Conservation (phyloP, 2,329 filamentous ascomycete genomes). For the Aspergillus udagawae region DNA sequence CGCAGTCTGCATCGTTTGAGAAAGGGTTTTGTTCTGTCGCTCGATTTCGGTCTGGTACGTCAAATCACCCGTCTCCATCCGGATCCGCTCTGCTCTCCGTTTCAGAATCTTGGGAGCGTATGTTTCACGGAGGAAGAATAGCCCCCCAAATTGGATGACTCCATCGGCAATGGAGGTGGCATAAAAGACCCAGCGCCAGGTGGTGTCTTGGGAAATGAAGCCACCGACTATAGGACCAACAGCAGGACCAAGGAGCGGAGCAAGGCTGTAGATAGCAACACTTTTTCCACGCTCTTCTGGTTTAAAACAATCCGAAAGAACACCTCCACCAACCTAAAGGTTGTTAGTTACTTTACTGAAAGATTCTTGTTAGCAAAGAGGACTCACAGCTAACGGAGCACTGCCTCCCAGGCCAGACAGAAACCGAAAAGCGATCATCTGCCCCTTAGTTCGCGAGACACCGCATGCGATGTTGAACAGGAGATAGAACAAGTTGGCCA, state of each 20-base stretch:
- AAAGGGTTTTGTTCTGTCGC: constrained; percentile 30
- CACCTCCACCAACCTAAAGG: constrained; percentile 44
- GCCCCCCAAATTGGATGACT: constrained; percentile 57
- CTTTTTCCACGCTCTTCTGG: constrained; percentile 61
- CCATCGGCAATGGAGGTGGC: constrained; percentile 61
- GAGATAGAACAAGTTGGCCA: constrained; percentile 53
- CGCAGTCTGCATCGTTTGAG: constrained; percentile 34
- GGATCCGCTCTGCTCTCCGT: constrained; percentile 52
- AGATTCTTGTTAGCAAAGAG: not conserved
- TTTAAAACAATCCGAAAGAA: constrained; percentile 55
- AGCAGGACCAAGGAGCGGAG: constrained; percentile 62
- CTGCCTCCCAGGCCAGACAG: constrained; percentile 57
- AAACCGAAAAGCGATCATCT: constrained; percentile 58
- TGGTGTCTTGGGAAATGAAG: constrained; percentile 59
- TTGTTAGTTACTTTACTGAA: constrained; percentile 2
- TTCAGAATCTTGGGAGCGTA: constrained; percentile 62
- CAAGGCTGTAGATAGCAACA: constrained; percentile 60
- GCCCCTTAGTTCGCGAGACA: constrained; percentile 48
- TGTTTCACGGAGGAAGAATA: constrained; percentile 62
- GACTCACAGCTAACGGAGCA: constrained; percentile 49
- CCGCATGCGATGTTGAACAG: constrained; percentile 60
- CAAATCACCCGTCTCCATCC: constrained; percentile 36
- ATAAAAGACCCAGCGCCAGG: constrained; percentile 73
- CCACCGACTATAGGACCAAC: constrained; percentile 63
- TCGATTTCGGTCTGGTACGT: constrained; percentile 40